Evolutionary conservation across 2,329 filamentous ascomycete genomes (phyloP), one percentile per base, ranked within the genome.

Genomic region (Xylariaceae sp.): DNA sequence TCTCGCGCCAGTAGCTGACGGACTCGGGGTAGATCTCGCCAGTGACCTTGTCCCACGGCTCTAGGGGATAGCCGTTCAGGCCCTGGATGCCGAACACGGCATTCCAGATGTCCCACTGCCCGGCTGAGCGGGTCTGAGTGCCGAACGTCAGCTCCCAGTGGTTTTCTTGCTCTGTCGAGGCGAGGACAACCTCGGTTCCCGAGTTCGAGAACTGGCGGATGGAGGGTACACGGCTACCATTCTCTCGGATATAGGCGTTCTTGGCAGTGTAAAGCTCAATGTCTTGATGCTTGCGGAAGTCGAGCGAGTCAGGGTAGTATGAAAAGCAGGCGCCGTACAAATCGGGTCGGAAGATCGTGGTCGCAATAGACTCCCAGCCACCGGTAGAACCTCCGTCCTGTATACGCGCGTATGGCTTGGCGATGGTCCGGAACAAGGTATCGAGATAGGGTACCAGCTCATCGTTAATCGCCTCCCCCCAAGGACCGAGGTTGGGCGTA

Each of bases 41-140:
- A 2, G 45, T 48, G 15, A 48, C 43, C 29, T 48, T 48, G 21
- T 48, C 45, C 45, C 45, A 48, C 10, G 45, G 45, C 36, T 48
- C 45, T 3, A 48, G 31, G 2, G 45, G 45, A 29, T 43, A 45
- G 5, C 39, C 38, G 29, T 48, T 48, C 2, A 44, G 30, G 1
- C 45, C 45, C 27, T 48, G 45, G 17, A 29, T 37, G 33, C 45
- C 45, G 15, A 48, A 48, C 3, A 46, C 45, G 12, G 42, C 37
- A 27, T 48, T 46, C 45, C 45, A 48, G 6, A 43, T 35, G 31
- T 48, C 45, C 45, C 45, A 48, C 23, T 48, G 45, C 19, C 44
- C 28, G 3, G 36, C 36, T 2, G 43, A 46, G 22, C 45, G 45
- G n/a, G 45, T 41, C 5, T 39, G 27, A 11, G 45, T 48, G 19